Conservation (phyloP, 2,329 filamentous ascomycete genomes). For the Trichophyton equinum region DNA sequence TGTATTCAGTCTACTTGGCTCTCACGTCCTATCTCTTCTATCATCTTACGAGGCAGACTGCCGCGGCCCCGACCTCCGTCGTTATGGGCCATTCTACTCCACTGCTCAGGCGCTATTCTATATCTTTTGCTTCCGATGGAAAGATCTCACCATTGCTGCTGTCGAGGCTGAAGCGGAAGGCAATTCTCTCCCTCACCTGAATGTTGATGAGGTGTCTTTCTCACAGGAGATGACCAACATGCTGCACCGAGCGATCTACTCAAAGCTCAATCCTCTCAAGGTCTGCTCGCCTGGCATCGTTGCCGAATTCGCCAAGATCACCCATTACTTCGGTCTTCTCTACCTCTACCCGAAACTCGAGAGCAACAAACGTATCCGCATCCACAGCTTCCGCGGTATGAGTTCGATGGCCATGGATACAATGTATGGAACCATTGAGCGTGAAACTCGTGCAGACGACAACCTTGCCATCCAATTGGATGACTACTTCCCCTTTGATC, state of each 20-base stretch:
- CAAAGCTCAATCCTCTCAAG: slow-evolving; percentile 84
- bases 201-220: slow-evolving; percentile 64
- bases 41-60: slow-evolving; percentile 58
- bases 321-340: slow-evolving; percentile 72
- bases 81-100: slow-evolving; percentile 75
- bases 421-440: slow-evolving; percentile 35
- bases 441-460: slow-evolving; percentile 47
- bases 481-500: slow-evolving; percentile 94
- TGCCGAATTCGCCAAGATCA: slow-evolving; percentile 76
- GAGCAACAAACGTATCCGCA: slow-evolving; percentile 76
- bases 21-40: slow-evolving; percentile 66
- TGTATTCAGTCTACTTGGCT: slow-evolving; percentile 67
- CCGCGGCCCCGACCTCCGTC: slow-evolving; percentile 70
- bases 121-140: slow-evolving; percentile 97
- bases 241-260: slow-evolving; percentile 67
- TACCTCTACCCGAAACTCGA: slow-evolving; percentile 84
- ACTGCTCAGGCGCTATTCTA: slow-evolving; percentile 82
- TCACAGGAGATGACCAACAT: slow-evolving; percentile 59
- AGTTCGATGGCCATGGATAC: slow-evolving; percentile 25
- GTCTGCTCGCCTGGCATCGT: slow-evolving; percentile 88
- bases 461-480: slow-evolving; percentile 78
- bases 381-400: slow-evolving; percentile 51
- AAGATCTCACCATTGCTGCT: slow-evolving; percentile 59
- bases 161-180: slow-evolving; percentile 41
- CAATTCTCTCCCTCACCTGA: slow-evolving; percentile 40